Percentiles rank a stretch among this genome's conserved stretches.
Evolutionary conservation across 345 rosid species (phyloP).

Genomic region (Boechera stricta): DNA sequence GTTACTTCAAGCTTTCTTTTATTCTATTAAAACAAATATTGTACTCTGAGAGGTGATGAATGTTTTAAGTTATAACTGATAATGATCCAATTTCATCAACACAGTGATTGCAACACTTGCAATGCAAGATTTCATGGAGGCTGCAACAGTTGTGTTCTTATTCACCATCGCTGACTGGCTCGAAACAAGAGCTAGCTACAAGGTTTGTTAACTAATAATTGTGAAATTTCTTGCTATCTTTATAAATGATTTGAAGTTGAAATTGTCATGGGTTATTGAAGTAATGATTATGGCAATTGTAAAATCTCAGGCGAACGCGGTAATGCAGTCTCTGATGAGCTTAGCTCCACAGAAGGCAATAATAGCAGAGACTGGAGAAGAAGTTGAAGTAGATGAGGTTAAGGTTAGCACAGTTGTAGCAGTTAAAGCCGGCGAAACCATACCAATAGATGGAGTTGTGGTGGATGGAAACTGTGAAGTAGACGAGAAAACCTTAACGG

Average conservation of each 20-base stretch:
- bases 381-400: conserved; percentile 74
- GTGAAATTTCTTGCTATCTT: not conserved
- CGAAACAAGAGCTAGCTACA: conserved; percentile 89
- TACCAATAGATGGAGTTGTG: conserved; percentile 89
- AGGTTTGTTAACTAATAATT: conserved; percentile 49
- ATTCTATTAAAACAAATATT: not conserved
- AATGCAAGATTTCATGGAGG: conserved; percentile 76
- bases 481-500: conserved; percentile 90
- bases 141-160: conserved; percentile 84
- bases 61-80: not conserved
- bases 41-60: not conserved
- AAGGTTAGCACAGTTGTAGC: conserved; percentile 67
- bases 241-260: conserved; percentile 5
- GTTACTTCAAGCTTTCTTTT: not conserved
- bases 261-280: not conserved
- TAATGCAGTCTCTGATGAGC: conserved; percentile 83
- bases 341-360: conserved; percentile 81
- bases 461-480: conserved; percentile 86
- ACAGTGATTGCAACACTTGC: conserved; percentile 87
- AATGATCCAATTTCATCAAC: not conserved
- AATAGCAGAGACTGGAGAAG: conserved; percentile 88
- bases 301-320: conserved; percentile 70
- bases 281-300: conserved; percentile 8
- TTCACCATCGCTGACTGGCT: conserved; percentile 91
- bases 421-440: conserved; percentile 82